Base-by-base conservation (phyloP, 78 protist species). In the Diacronema lutheri region DNA sequence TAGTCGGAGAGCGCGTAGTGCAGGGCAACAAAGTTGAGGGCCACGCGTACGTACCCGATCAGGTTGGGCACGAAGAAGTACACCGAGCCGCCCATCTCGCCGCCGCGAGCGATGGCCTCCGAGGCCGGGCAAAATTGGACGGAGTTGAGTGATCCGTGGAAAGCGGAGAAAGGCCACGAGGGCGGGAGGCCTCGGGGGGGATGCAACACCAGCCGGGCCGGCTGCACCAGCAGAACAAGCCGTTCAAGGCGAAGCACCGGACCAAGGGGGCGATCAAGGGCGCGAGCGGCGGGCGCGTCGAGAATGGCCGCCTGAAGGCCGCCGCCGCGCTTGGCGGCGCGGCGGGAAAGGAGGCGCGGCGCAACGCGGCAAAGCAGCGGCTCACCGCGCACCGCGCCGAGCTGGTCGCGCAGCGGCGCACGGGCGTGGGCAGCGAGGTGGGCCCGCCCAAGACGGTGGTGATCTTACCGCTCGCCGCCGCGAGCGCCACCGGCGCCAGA, bases 1-100 rank as follows among this genome's bases (percentile, higher is more conserved):
- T 14, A 79, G 71, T 44, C 37, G 6, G 76, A 35, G 19, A 61
- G n/a, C 64, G 62, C 38, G 37, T 7, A 50, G 65, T 26, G 0
- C 25, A 69, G 77, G 38, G 68, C 38, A 9, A 66, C 38, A 29
- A 89, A 21, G 4, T 84, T 31, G 25, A 55, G 25, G 38, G 66
- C 40, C 29, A 89, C 6, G 37, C 92, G 65, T 57, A 38, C 76
- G 60, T 77, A 84, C 37, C 92, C 92, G 26, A 89, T 84, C 19
- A 89, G n/a, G 44, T 89, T 89, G 20, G 92, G 92, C 57, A 37
- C 46, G 29, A 23, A 79, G 37, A 89, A 62, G 68, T 57, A 78
- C 23, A 87, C 50, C n/a, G n/a, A n/a, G n/a, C n/a, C n/a, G n/a
- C n/a, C n/a, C n/a, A n/a, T n/a, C n/a, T n/a, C n/a, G n/a, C n/a